phyloP scores from a whole-genome alignment of 116 monocot species.

The Zostera marina region DNA sequence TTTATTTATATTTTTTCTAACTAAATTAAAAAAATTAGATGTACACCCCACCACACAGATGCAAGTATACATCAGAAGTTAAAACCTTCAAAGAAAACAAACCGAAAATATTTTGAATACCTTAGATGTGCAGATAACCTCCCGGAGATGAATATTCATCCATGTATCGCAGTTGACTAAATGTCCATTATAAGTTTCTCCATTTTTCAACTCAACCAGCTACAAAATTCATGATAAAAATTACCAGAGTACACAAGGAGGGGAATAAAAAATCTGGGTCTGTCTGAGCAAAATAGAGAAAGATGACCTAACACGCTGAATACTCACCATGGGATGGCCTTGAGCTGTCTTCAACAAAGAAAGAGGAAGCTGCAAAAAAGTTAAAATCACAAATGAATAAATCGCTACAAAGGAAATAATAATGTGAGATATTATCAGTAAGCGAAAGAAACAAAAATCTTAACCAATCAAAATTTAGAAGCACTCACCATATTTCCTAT shows the following conservation, averaged over 20 bases:
- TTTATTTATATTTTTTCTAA: too few relatives aligned
- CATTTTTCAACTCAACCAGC: slow-evolving; percentile 95
- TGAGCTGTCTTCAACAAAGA: slow-evolving; percentile 97
- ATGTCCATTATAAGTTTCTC: slow-evolving; percentile 97
- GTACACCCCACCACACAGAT: too few relatives aligned
- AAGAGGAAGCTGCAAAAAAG: slow-evolving; percentile 58
- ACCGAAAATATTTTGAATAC: slow-evolving; percentile 14
- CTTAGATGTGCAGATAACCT: slow-evolving; percentile 99
- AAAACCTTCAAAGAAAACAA: slow-evolving; percentile 3
- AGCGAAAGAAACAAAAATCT: too few relatives aligned
- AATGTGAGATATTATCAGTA: too few relatives aligned
- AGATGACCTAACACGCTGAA: neutral
- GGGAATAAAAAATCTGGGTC: neutral
- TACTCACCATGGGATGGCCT: slow-evolving; percentile 92
- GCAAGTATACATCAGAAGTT: too few relatives aligned
- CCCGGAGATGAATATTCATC: slow-evolving; percentile 99
- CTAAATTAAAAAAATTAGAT: too few relatives aligned
- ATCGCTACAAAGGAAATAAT: too few relatives aligned
- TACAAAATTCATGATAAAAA: slow-evolving; percentile 6
- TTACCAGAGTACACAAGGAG: neutral
- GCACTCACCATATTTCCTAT: too few relatives aligned
- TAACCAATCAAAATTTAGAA: too few relatives aligned
- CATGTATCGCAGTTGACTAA: slow-evolving; percentile 98
- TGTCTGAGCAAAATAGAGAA: neutral
- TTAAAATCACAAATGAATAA: neutral